A percentile compares a stretch with the other conserved stretches of the same genome.
Conservation (phyloP, 2,329 filamentous ascomycete species). For the Lachnellula occidentalis region DNA sequence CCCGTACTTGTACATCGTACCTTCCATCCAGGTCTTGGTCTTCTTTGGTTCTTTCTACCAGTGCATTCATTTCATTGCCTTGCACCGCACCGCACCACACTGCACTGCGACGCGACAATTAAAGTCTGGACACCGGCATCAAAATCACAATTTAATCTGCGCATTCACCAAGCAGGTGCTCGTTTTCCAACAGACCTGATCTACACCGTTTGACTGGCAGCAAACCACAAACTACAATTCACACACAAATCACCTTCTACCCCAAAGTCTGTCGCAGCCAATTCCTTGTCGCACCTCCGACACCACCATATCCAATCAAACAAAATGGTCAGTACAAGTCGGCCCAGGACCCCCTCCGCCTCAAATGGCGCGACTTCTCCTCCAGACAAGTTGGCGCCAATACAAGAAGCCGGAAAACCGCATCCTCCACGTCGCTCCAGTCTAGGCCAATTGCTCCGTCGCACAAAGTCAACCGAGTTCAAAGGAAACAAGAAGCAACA, state of each 20-base stretch:
- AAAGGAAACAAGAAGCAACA: conserved; percentile 55
- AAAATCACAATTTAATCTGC: no score
- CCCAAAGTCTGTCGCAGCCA: not conserved
- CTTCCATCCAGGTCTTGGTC: no score
- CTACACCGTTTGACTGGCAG: not conserved
- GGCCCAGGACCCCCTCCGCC: conserved; percentile 32
- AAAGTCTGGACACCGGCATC: no score
- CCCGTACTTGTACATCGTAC: no score
- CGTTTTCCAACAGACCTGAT: no score
- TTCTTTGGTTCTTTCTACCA: no score
- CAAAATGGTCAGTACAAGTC: conserved; percentile 30
- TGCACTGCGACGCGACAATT: no score
- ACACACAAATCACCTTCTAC: not conserved
- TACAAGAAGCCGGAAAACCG: conserved; percentile 31
- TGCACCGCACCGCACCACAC: no score
- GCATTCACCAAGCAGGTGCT: no score
- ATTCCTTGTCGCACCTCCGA: conserved; percentile 23
- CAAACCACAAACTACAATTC: not conserved
- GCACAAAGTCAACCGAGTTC: conserved; percentile 63
- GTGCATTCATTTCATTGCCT: no score
- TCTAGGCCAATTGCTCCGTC: conserved; percentile 57
- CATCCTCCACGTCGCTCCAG: conserved; percentile 40
- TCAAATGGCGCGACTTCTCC: conserved; percentile 29
- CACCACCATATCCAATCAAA: conserved; percentile 17
- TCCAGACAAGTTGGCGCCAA: conserved; percentile 31